A percentile compares a stretch with the other conserved stretches of the same genome.
phyloP scores from a whole-genome alignment of 2,329 filamentous ascomycete genomes.

The Fusarium verticillioides region DNA sequence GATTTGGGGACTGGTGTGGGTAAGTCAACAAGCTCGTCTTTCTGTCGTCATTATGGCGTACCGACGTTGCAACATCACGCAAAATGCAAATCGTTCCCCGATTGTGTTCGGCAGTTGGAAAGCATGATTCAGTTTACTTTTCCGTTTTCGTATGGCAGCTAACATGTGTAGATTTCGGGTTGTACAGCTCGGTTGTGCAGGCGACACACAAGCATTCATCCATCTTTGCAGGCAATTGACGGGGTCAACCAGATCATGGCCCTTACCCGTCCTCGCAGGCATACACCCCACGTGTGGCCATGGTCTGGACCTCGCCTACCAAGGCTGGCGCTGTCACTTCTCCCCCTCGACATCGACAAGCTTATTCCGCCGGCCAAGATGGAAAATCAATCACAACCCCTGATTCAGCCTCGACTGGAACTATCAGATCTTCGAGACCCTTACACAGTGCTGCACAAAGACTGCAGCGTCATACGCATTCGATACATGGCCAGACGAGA shows the following conservation, averaged over 20 bases:
- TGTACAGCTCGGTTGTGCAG: conserved; percentile 84
- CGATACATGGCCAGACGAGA: conserved; percentile 14
- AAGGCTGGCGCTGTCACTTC: conserved; percentile 1
- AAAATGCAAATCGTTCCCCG: background rate
- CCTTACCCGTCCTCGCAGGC: conserved; percentile 28
- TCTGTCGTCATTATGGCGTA: conserved; percentile 35
- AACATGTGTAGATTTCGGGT: conserved; percentile 72
- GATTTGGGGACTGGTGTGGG: conserved; percentile 77
- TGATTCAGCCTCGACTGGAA: conserved; percentile 4
- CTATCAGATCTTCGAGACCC: conserved; percentile 14
- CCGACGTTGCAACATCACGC: background rate
- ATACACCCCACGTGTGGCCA: conserved; percentile 50
- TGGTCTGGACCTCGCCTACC: conserved; percentile 51
- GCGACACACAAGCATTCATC: conserved; percentile 83
- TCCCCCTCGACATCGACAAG: conserved; percentile 5
- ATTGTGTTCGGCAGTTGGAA: background rate
- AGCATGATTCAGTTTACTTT: background rate
- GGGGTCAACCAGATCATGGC: conserved; percentile 46
- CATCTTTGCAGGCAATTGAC: conserved; percentile 72
- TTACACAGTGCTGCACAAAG: conserved; percentile 4
- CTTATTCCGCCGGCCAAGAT: conserved; percentile 1
- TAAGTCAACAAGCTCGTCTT: conserved; percentile 56
- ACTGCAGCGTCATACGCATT: background rate
- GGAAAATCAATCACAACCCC: conserved; percentile 20
- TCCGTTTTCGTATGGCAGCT: background rate